Evolutionary conservation across 306 rosid species (phyloP), one percentile per base, ranked within the genome.

Genomic region (Lithocarpus polystachyus): DNA sequence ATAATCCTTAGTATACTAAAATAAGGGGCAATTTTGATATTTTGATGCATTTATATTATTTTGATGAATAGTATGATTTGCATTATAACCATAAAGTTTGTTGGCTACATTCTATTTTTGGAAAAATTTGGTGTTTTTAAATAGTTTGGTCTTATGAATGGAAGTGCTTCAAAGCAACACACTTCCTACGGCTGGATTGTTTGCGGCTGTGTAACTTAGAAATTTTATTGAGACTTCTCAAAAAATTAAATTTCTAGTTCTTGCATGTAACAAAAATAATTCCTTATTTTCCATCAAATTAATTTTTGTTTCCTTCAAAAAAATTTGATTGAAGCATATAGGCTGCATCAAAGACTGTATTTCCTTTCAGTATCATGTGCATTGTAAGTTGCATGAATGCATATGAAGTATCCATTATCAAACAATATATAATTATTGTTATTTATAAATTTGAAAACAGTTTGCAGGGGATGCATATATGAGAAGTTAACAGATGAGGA

Each of bases 381-480:
- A 8, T 18, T 52, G 22, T 4, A n/a, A 48, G 7, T 72, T 40
- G 18, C 40, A 26, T 75, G 51, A 43, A 15, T 31, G 15, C 33
- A 6, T 51, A 24, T 59, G 61, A 5, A 31, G 6, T 17, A 29
- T 19, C 12, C 18, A 33, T 24, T 1, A 15, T 26, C 14, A 37
- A 53, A n/a, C 22, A n/a, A 61, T 14, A 9, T 52, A 22, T 52
- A 68, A 68, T 75, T 40, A 2, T 68, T 24, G 26, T 80, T 31
- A 79, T 56, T 77, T 70, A 75, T 14, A 22, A 69, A 67, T 68
- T 79, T 26, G 31, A 69, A 81, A 68, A 83, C 86, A 92, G 97
- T 92, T 85, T 92, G 97, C 89, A 88, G 85, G 92, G 76, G 78
- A 45, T 92, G 97, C 87, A 88, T 92, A 79, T 52, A 80, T 23